phyloP scores from a whole-genome alignment of 768 basidiomycete genomes.

The Cytidiella melzeri region DNA sequence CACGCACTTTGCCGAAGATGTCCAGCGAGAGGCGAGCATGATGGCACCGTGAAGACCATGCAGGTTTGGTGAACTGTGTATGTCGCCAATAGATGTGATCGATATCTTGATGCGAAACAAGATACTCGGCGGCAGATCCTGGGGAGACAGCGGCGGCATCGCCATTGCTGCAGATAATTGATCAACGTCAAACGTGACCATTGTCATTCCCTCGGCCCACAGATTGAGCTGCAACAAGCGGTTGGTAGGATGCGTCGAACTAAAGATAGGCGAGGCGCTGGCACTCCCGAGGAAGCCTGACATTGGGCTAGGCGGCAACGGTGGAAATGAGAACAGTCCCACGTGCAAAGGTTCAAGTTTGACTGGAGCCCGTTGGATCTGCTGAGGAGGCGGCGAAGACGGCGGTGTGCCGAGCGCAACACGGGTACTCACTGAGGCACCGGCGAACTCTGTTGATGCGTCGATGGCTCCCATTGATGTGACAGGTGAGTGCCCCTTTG shows the following conservation, averaged over 20 bases:
- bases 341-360: constrained; percentile 24
- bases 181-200: constrained; percentile 55
- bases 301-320: constrained; percentile 5
- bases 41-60: constrained; percentile 60
- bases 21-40: constrained; percentile 48
- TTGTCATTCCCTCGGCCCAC: constrained; percentile 64
- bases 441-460: neutral
- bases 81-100: constrained; percentile 50
- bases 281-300: constrained; percentile 1
- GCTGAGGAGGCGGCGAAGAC: constrained; percentile 7
- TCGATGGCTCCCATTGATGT: constrained; percentile 3
- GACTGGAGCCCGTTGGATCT: constrained; percentile 12
- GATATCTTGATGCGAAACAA: constrained; percentile 51
- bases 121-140: constrained; percentile 35
- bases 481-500: neutral
- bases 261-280: constrained; percentile 9
- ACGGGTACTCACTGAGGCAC: too few species aligned
- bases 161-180: constrained; percentile 31
- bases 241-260: constrained; percentile 31
- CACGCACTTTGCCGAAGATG: constrained; percentile 50
- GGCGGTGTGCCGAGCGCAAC: constrained; percentile 12
- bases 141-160: constrained; percentile 27
- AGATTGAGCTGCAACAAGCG: constrained; percentile 41
- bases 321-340: constrained; percentile 21
- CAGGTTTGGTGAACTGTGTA: constrained; percentile 46